These are phyloP conservation scores for Didymella pinodella DNA, from an alignment of 2,329 filamentous ascomycete species.

Conservation along the genomic window DNA sequence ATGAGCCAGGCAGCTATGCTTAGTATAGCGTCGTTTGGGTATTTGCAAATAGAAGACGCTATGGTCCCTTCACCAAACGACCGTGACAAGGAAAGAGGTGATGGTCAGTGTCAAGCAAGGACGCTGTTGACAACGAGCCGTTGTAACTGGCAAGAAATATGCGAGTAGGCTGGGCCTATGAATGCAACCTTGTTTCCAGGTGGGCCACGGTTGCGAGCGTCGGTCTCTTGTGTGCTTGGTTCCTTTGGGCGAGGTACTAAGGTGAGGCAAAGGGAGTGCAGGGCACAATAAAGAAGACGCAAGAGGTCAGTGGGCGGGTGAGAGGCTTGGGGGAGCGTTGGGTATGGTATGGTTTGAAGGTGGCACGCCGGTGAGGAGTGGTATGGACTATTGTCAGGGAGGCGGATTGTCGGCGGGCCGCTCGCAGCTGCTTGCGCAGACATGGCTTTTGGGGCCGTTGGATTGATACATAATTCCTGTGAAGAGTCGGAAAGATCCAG, in stretches of 20 bases:
- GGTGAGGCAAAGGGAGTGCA: conserved; percentile 30
- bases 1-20: conserved; percentile 25
- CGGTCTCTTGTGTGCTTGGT: conserved; percentile 11
- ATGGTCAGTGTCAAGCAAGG: conserved; percentile 42
- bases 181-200: conserved; percentile 42
- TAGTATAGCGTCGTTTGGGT: conserved; percentile 16
- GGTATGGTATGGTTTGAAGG: conserved; percentile 8
- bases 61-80: conserved; percentile 16
- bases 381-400: conserved; percentile 22
- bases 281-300: conserved; percentile 31
- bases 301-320: conserved; percentile 18
- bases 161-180: conserved; percentile 33
- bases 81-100: conserved; percentile 23
- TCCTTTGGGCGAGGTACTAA: conserved; percentile 5
- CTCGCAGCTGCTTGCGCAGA: conserved; percentile 40
- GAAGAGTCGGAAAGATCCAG: conserved; percentile 51
- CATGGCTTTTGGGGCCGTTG: conserved; percentile 50
- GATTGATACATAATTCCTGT: conserved; percentile 52
- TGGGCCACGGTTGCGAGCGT: conserved; percentile 26
- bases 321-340: conserved; percentile 22
- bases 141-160: conserved; percentile 37
- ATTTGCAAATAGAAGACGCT: conserved; percentile 28
- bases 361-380: conserved; percentile 14
- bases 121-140: conserved; percentile 39
- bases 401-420: conserved; percentile 39